phyloP scores from a whole-genome alignment of 768 basidiomycete species.

The Panaeolus cyanescens region DNA sequence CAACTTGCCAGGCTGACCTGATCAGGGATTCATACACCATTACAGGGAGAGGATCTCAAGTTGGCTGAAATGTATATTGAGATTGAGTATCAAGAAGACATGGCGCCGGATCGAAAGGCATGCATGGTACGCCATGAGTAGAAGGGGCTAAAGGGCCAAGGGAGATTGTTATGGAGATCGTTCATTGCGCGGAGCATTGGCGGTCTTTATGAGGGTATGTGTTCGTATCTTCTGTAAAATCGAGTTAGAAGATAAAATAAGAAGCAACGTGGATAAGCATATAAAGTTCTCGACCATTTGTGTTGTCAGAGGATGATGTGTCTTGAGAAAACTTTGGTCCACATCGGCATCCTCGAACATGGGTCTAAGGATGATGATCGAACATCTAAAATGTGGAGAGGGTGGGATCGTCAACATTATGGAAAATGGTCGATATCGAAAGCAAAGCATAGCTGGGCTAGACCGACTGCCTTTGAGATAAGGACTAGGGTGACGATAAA shows the following conservation, averaged over 20 bases:
- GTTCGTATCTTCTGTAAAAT: neutral
- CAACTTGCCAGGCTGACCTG: neutral
- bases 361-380: neutral
- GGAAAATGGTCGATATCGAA: neutral
- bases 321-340: neutral
- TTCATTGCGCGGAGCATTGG: neutral
- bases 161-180: conserved; percentile 3
- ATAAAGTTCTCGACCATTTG: conserved; percentile 3
- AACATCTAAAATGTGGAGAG: neutral
- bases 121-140: neutral
- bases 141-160: neutral
- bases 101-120: neutral
- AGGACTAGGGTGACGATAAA: neutral
- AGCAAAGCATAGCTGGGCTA: neutral
- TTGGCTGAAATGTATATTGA: neutral
- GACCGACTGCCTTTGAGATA: neutral
- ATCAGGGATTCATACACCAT: neutral
- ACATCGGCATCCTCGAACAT: neutral
- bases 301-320: neutral
- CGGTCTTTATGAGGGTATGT: neutral
- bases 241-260: neutral
- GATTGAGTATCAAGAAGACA: conserved; percentile 1
- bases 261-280: neutral
- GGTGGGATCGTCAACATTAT: neutral
- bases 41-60: neutral